phyloP scores from a whole-genome alignment of 2,329 filamentous ascomycete species.

The Aureobasidium pullulans region DNA sequence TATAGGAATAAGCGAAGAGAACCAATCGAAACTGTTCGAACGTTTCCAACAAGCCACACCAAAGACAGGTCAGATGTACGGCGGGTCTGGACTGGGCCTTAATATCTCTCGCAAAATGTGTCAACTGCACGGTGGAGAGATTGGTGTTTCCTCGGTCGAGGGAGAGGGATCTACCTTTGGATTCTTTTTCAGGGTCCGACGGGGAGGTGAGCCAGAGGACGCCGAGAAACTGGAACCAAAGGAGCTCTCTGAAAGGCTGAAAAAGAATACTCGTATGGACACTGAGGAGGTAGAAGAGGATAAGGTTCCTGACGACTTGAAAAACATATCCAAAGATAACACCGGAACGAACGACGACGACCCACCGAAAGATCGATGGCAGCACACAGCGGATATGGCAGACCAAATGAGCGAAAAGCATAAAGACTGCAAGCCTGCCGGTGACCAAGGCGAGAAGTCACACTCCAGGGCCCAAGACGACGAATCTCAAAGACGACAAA shows the following conservation, averaged over 20 bases:
- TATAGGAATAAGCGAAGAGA: constrained; percentile 16
- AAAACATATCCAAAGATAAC: constrained; percentile 18
- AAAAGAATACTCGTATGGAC: neutral
- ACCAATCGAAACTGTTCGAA: constrained; percentile 14
- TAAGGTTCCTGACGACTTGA: constrained; percentile 19
- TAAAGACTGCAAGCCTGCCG: neutral
- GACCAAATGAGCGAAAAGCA: neutral
- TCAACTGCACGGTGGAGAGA: constrained; percentile 38
- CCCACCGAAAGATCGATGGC: neutral
- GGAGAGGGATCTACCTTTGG: constrained; percentile 35
- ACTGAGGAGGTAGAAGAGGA: constrained; percentile 14
- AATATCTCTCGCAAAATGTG: constrained; percentile 41
- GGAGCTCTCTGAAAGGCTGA: neutral
- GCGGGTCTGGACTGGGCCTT: constrained; percentile 35
- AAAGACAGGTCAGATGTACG: constrained; percentile 23
- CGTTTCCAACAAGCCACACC: constrained; percentile 16
- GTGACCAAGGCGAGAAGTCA: neutral
- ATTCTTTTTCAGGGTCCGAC: constrained; percentile 34
- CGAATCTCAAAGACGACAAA: neutral
- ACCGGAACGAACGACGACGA: neutral
- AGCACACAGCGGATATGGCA: constrained; percentile 1
- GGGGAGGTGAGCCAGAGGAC: constrained; percentile 24
- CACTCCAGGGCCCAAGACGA: neutral
- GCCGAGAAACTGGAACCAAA: constrained; percentile 17
- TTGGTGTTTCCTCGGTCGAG: constrained; percentile 34